phyloP scores from a whole-genome alignment of 2,329 filamentous ascomycete genomes.

The Endothia cerciana region DNA sequence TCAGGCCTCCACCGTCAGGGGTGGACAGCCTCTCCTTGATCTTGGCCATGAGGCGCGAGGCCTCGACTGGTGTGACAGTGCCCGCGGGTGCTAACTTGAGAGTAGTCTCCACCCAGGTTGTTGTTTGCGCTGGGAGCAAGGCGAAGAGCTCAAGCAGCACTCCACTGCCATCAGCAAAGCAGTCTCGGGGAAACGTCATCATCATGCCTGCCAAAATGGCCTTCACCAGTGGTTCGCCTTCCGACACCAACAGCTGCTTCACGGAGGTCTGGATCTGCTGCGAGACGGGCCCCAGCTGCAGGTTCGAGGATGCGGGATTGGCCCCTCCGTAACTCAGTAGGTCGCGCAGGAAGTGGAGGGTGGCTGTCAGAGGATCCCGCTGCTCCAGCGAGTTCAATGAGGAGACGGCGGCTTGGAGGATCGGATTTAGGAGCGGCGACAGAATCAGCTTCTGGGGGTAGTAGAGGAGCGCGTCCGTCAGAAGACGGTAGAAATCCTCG shows the following conservation, averaged over 20 bases:
- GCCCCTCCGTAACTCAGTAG: slow-evolving; percentile 85
- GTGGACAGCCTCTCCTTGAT: slow-evolving; percentile 77
- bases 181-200: slow-evolving; percentile 96
- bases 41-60: slow-evolving; percentile 77
- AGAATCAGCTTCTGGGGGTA: slow-evolving; percentile 84
- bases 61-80: slow-evolving; percentile 78
- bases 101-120: slow-evolving; percentile 81
- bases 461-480: slow-evolving; percentile 90
- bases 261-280: slow-evolving; percentile 74
- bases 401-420: slow-evolving; percentile 85
- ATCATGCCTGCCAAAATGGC: slow-evolving; percentile 97
- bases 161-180: slow-evolving; percentile 91
- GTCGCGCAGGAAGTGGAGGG: slow-evolving; percentile 90
- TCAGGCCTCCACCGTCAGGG: slow-evolving; percentile 62
- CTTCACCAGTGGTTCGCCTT: slow-evolving; percentile 81
- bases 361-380: slow-evolving; percentile 86
- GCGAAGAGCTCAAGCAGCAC: slow-evolving; percentile 91
- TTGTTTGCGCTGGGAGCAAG: slow-evolving; percentile 78
- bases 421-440: slow-evolving; percentile 77
- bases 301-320: slow-evolving; percentile 67
- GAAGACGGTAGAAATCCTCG: slow-evolving; percentile 93
- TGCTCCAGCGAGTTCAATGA: slow-evolving; percentile 82
- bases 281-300: slow-evolving; percentile 61
- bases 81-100: slow-evolving; percentile 82
- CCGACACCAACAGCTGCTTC: slow-evolving; percentile 68